phyloP scores from a whole-genome alignment of 352 stramenopile genomes.

The Thraustotheca clavata region DNA sequence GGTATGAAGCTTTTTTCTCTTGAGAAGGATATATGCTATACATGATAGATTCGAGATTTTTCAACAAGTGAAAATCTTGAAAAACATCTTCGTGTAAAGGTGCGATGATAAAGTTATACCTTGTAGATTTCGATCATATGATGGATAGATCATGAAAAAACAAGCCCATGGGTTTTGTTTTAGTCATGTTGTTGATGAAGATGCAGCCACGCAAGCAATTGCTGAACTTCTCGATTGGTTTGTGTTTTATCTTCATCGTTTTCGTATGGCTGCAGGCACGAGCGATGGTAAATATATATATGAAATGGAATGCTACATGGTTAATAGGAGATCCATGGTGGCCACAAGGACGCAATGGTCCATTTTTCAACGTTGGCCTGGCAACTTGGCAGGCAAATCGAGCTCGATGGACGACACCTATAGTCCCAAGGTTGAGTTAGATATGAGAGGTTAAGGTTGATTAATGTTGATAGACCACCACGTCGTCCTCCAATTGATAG shows the following conservation, averaged over 20 bases:
- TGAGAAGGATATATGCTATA: no score
- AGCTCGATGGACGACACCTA: constrained; percentile 58
- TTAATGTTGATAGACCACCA: constrained; percentile 36
- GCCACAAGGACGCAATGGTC: constrained; percentile 79
- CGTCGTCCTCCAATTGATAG: constrained; percentile 54
- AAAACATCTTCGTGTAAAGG: background rate
- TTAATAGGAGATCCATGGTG: constrained; percentile 35
- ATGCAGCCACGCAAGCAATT: constrained; percentile 78
- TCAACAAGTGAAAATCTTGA: background rate
- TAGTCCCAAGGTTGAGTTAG: constrained; percentile 49
- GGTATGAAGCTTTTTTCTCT: constrained; percentile 29
- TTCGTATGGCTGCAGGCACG: constrained; percentile 57
- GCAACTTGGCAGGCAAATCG: constrained; percentile 69
- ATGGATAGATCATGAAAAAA: constrained; percentile 41
- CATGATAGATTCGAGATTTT: background rate
- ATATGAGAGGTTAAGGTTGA: constrained; percentile 13
- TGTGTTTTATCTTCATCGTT: constrained; percentile 72
- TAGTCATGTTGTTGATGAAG: constrained; percentile 85
- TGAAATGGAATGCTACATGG: background rate
- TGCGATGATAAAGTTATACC: no score
- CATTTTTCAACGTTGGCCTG: constrained; percentile 76
- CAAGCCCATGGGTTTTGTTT: constrained; percentile 76
- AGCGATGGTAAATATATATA: constrained; percentile 39
- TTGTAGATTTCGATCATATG: no score
- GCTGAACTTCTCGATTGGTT: constrained; percentile 82